A percentile compares a stretch with the other conserved stretches of the same genome.
Evolutionary conservation across 495 filamentous ascomycete genomes (phyloP).

Genomic region (Tuber indicum): DNA sequence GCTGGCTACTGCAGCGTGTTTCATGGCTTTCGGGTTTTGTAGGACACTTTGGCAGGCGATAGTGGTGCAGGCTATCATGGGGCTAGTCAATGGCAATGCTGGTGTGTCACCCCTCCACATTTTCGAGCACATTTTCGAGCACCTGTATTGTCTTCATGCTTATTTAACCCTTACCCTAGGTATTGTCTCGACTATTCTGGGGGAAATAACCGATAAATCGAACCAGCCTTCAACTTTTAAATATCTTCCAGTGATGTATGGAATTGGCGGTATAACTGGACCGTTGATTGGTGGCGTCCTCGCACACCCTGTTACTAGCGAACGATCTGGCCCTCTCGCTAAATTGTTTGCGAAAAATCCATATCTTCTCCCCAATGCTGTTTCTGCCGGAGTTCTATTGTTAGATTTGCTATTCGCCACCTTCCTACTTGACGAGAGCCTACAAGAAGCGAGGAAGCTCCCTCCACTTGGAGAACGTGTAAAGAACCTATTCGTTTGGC

Average conservation of each 20-base stretch:
- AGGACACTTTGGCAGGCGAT: conserved; percentile 74
- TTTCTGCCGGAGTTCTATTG: conserved; percentile 63
- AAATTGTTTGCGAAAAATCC: conserved; percentile 58
- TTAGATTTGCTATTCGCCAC: conserved; percentile 65
- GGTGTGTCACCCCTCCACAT: conserved; percentile 37
- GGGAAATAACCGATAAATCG: conserved; percentile 88
- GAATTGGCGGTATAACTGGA: conserved; percentile 85
- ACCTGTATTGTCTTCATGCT: background rate
- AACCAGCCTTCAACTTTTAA: conserved; percentile 90
- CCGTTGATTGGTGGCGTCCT: conserved; percentile 83
- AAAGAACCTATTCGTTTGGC: conserved; percentile 58
- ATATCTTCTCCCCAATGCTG: conserved; percentile 75
- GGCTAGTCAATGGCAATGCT: conserved; percentile 83
- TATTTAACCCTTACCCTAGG: conserved; percentile 45
- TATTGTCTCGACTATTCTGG: conserved; percentile 84
- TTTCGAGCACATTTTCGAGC: background rate
- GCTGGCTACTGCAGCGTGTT: conserved; percentile 68
- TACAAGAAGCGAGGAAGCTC: conserved; percentile 62
- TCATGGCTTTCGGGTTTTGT: conserved; percentile 83
- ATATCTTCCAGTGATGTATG: conserved; percentile 89
- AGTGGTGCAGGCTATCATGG: conserved; percentile 80
- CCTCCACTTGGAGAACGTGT: conserved; percentile 57
- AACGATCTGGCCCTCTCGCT: conserved; percentile 9
- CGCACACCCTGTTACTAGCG: conserved; percentile 46
- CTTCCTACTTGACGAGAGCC: conserved; percentile 80